These are phyloP conservation scores for Mentha longifolia DNA, from an alignment of 257 asterid genomes.

Conservation along the genomic window DNA sequence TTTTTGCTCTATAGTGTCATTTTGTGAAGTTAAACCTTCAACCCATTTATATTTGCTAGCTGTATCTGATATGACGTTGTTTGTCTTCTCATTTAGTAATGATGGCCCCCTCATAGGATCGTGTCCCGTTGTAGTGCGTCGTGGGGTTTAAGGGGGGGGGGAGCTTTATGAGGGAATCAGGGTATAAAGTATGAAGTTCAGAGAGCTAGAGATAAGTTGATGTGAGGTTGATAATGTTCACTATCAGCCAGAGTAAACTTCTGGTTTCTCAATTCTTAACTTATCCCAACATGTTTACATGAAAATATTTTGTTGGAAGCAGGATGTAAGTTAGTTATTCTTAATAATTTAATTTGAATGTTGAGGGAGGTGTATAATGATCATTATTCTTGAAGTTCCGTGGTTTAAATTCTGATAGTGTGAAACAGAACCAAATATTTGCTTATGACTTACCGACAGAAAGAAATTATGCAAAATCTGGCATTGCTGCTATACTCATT, in stretches of 20 bases:
- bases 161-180: background rate
- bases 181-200: too few species aligned
- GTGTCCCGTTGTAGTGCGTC: background rate
- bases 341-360: slow-evolving; percentile 3
- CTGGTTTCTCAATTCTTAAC: slow-evolving; percentile 14
- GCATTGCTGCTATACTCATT: background rate
- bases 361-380: background rate
- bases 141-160: background rate
- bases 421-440: background rate
- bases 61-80: background rate
- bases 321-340: slow-evolving; percentile 9
- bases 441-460: slow-evolving; percentile 1
- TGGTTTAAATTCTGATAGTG: background rate
- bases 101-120: background rate
- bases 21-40: background rate
- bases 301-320: background rate
- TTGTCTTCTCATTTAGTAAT: background rate
- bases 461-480: background rate
- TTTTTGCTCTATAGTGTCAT: background rate
- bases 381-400: slow-evolving; percentile 7
- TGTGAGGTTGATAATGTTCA: too few species aligned
- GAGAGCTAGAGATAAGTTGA: too few species aligned
- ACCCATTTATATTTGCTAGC: background rate
- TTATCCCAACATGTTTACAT: slow-evolving; percentile 5
- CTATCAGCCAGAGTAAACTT: background rate